Evolutionary conservation across 169 alveolate species (phyloP).

Genomic region (Besnoitia besnoiti): DNA sequence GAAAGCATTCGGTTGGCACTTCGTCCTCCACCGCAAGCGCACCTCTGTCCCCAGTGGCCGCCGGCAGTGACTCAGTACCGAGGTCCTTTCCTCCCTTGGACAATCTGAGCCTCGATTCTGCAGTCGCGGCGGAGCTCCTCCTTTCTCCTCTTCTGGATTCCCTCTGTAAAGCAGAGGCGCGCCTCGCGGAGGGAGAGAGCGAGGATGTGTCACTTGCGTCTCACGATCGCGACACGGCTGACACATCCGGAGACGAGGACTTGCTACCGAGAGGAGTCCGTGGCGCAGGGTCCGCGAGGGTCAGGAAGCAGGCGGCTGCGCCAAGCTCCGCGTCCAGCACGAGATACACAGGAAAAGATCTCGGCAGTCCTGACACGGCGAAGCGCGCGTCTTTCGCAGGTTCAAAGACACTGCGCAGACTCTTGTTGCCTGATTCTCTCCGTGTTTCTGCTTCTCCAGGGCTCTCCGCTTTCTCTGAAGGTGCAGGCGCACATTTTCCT

Average conservation of each 20-base stretch:
- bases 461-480: background rate
- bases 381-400: background rate
- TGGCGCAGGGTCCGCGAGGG: too few species aligned
- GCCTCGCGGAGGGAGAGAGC: background rate
- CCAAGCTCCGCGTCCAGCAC: background rate
- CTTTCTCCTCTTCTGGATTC: background rate
- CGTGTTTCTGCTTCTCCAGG: constrained; percentile 18
- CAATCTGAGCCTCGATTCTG: background rate
- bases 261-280: too few species aligned
- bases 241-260: too few species aligned
- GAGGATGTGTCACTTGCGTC: too few species aligned
- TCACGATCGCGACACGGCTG: too few species aligned
- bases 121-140: background rate
- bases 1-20: background rate
- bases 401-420: background rate
- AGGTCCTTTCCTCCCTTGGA: background rate
- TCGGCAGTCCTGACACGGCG: background rate
- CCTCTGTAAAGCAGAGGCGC: background rate
- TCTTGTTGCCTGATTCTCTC: background rate
- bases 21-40: background rate
- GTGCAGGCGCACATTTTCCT: constrained; percentile 14
- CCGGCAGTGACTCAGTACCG: background rate
- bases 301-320: too few species aligned
- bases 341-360: background rate
- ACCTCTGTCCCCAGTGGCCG: background rate